A percentile compares a stretch with the other conserved stretches of the same genome.
Evolutionary conservation across 2,329 filamentous ascomycete genomes (phyloP).

Genomic region (Rutstroemia sp.): DNA sequence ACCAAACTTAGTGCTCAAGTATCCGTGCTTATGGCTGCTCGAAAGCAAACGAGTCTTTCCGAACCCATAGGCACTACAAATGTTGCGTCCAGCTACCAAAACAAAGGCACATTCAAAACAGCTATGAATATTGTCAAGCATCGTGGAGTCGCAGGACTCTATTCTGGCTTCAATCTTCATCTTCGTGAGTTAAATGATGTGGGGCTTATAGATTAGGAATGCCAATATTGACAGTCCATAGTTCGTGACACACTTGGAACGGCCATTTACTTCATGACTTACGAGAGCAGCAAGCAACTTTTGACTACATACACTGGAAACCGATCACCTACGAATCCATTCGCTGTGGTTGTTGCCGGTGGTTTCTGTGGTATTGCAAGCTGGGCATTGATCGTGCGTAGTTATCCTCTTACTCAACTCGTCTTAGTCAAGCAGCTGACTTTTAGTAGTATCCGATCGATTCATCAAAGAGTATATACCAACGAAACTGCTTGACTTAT

Average conservation of each 20-base stretch:
- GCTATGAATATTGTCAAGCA: constrained; percentile 71
- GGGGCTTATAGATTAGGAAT: neutral
- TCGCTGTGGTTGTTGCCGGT: constrained; percentile 71
- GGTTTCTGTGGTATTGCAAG: constrained; percentile 77
- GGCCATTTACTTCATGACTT: constrained; percentile 81
- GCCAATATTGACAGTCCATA: constrained; percentile 28
- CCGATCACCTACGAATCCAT: constrained; percentile 66
- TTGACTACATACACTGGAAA: constrained; percentile 67
- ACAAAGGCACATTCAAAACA: constrained; percentile 69
- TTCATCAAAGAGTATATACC: constrained; percentile 79
- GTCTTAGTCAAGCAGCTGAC: constrained; percentile 1
- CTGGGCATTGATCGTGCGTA: constrained; percentile 49
- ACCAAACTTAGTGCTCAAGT: constrained; percentile 87
- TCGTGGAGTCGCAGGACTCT: constrained; percentile 65
- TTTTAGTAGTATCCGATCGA: constrained; percentile 51
- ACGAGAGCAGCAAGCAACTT: constrained; percentile 79
- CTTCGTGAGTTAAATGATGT: constrained; percentile 52
- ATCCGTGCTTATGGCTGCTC: constrained; percentile 65
- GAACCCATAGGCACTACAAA: constrained; percentile 28
- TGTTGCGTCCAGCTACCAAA: constrained; percentile 62
- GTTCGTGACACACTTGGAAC: constrained; percentile 80
- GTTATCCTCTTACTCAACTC: neutral
- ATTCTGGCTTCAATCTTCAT: constrained; percentile 75
- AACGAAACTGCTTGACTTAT: constrained; percentile 69
- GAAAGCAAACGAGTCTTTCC: constrained; percentile 36